A percentile compares a stretch with the other conserved stretches of the same genome.
phyloP scores from a whole-genome alignment of 2,329 filamentous ascomycete species.

The Teratosphaeriaceae sp. region DNA sequence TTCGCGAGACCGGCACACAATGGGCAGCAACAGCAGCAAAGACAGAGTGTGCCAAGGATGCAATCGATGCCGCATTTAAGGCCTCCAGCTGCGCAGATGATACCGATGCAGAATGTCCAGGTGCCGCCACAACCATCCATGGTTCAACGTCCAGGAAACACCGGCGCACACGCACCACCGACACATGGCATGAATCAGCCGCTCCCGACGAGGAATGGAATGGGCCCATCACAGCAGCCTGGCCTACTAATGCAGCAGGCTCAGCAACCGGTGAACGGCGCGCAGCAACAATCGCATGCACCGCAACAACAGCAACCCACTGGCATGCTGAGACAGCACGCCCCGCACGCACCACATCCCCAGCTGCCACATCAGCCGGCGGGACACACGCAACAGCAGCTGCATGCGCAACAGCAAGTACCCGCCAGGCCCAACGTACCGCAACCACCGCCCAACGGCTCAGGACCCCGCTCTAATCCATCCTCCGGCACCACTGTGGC shows the following conservation, averaged over 20 bases:
- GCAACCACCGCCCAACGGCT: not conserved
- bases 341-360: conserved; percentile 8
- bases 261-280: too few relatives aligned
- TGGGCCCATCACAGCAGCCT: too few relatives aligned
- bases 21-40: conserved; percentile 10
- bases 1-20: conserved; percentile 17
- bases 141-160: conserved; percentile 15
- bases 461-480: conserved; percentile 22
- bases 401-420: too few relatives aligned
- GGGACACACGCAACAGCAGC: conserved; percentile 14
- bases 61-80: conserved; percentile 27
- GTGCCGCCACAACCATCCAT: conserved; percentile 17
- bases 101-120: conserved; percentile 13
- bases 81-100: conserved; percentile 21
- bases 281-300: conserved; percentile 11
- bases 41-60: conserved; percentile 22
- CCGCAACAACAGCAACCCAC: conserved; percentile 1
- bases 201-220: too few relatives aligned
- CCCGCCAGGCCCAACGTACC: conserved; percentile 13
- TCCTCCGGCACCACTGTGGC: conserved; percentile 22
- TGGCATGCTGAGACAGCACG: conserved; percentile 8
- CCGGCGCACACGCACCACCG: conserved; percentile 1
- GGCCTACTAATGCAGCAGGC: too few relatives aligned
- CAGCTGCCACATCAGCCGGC: conserved; percentile 6
- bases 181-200: not conserved